phyloP scores from a whole-genome alignment of 192 early-diverging fungal genomes.

The Podila clonocystis region DNA sequence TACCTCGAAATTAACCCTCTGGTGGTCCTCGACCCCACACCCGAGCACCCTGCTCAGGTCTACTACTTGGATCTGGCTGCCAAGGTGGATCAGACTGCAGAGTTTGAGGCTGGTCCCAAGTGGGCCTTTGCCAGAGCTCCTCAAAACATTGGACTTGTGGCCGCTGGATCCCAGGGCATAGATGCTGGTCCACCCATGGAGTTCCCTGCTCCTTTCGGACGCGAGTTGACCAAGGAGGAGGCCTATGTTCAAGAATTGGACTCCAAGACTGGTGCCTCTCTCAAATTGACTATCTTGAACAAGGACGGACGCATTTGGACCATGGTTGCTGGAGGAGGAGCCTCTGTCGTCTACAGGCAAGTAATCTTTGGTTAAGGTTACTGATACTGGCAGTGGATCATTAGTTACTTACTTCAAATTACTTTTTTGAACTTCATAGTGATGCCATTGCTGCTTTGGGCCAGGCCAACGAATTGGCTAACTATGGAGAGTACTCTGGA shows the following conservation, averaged over 20 bases:
- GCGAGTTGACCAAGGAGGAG: slow-evolving; percentile 96
- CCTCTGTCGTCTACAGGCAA: slow-evolving; percentile 91
- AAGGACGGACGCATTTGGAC: slow-evolving; percentile 97
- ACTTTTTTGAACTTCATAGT: slow-evolving; percentile 47
- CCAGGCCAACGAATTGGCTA: slow-evolving; percentile 93
- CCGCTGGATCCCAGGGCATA: slow-evolving; percentile 46
- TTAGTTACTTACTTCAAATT: neutral
- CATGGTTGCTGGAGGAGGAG: slow-evolving; percentile 99
- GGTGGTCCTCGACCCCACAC: slow-evolving; percentile 84
- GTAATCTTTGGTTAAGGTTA: neutral
- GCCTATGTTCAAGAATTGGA: slow-evolving; percentile 98
- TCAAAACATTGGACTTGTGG: slow-evolving; percentile 57
- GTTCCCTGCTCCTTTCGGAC: slow-evolving; percentile 98
- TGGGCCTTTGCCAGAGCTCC: slow-evolving; percentile 90
- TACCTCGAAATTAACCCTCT: slow-evolving; percentile 99
- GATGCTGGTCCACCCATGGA: slow-evolving; percentile 90
- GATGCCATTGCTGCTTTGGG: slow-evolving; percentile 99
- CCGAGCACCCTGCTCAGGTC: slow-evolving; percentile 71
- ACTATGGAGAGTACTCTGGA: slow-evolving; percentile 99
- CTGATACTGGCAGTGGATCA: neutral
- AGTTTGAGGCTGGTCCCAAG: slow-evolving; percentile 96
- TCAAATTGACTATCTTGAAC: slow-evolving; percentile 98
- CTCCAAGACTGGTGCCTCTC: slow-evolving; percentile 97
- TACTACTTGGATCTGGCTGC: slow-evolving; percentile 96
- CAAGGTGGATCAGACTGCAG: slow-evolving; percentile 98